phyloP scores from a whole-genome alignment of 2,329 filamentous ascomycete species.

The Cryphonectria parasitica region DNA sequence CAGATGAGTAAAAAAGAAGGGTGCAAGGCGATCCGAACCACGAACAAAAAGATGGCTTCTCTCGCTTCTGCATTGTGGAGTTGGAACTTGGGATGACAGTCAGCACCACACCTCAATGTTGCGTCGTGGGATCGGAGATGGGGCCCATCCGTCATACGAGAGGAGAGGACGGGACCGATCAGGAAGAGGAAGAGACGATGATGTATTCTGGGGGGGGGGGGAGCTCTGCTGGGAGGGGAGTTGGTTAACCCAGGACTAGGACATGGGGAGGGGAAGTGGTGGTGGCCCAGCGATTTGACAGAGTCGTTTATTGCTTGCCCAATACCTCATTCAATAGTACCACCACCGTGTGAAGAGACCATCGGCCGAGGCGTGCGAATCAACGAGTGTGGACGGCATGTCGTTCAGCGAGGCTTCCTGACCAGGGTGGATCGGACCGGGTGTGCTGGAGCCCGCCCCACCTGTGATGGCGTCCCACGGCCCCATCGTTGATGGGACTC shows the following conservation, averaged over 20 bases:
- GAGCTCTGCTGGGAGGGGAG: constrained; percentile 7
- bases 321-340: constrained; percentile 26
- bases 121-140: constrained; percentile 19
- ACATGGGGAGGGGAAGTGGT: constrained; percentile 8
- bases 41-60: constrained; percentile 11
- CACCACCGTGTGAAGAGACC: constrained; percentile 25
- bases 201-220: constrained; percentile 8
- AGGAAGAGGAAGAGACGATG: constrained; percentile 12
- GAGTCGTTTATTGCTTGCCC: constrained; percentile 22
- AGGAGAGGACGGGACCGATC: constrained; percentile 11
- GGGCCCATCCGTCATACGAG: constrained; percentile 17
- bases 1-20: constrained; percentile 13
- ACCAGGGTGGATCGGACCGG: constrained; percentile 24
- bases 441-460: constrained; percentile 22
- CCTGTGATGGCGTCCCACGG: constrained; percentile 24
- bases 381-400: constrained; percentile 21
- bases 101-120: constrained; percentile 10
- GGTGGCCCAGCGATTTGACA: constrained; percentile 21
- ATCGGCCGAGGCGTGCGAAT: constrained; percentile 27
- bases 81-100: constrained; percentile 4
- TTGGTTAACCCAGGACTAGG: constrained; percentile 9
- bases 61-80: not conserved
- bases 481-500: constrained; percentile 25
- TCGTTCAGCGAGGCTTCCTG: constrained; percentile 24
- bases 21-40: not conserved